Percentiles rank a stretch among this genome's conserved stretches.
phyloP scores from a whole-genome alignment of 495 filamentous ascomycete species.

The Bathelium albidoporum region DNA sequence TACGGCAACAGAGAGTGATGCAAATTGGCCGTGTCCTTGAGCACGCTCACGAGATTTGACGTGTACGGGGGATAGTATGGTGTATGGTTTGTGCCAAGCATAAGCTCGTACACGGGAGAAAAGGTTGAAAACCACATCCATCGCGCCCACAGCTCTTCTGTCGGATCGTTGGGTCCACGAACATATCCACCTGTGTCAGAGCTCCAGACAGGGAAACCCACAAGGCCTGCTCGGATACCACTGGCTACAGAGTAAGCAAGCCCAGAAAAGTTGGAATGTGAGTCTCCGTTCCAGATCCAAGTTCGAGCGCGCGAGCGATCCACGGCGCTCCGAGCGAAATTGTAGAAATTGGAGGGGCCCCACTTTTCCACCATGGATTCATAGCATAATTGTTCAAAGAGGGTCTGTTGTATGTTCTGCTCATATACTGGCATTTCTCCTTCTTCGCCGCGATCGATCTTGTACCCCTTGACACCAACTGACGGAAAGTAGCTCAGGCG shows the following conservation, averaged over 20 bases:
- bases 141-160: conserved; percentile 27
- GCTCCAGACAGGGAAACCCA: conserved; percentile 25
- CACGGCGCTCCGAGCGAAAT: conserved; percentile 23
- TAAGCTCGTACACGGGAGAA: conserved; percentile 28
- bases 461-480: conserved; percentile 28
- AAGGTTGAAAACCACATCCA: conserved; percentile 32
- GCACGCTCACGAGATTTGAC: conserved; percentile 16
- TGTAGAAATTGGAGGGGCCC: conserved; percentile 25
- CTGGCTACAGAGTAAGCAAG: conserved; percentile 23
- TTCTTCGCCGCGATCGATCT: conserved; percentile 31
- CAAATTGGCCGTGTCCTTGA: conserved; percentile 24
- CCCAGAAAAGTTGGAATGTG: conserved; percentile 22
- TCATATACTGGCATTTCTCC: conserved; percentile 27
- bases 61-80: conserved; percentile 28
- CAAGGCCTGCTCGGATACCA: conserved; percentile 26
- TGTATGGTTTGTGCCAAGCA: conserved; percentile 29
- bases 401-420: conserved; percentile 27
- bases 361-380: conserved; percentile 24
- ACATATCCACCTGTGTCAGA: conserved; percentile 29
- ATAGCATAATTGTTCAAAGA: conserved; percentile 25
- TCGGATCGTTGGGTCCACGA: conserved; percentile 17
- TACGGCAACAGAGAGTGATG: conserved; percentile 26
- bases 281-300: conserved; percentile 28
- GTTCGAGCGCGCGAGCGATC: conserved; percentile 21
- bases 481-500: conserved; percentile 21